Base-by-base conservation (phyloP, 495 filamentous ascomycete species). In the Lophiotrema nucula region DNA sequence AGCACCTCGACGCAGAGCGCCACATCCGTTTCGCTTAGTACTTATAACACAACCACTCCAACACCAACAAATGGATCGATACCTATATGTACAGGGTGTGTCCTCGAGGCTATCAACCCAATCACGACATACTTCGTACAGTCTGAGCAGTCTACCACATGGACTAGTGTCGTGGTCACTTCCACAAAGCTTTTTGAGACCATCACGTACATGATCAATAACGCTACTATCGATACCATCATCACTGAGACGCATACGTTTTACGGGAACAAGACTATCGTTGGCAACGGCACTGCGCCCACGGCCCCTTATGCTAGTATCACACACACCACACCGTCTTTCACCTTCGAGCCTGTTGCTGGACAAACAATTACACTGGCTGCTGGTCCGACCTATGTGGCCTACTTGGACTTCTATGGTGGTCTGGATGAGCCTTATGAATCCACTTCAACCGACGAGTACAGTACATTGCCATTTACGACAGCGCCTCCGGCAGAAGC, bases 71-170 rank as follows among this genome's bases (percentile, higher is more conserved):
- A n/a, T n/a, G n/a, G n/a, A n/a, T n/a, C n/a, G n/a, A n/a, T n/a
- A n/a, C n/a, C n/a, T n/a, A n/a, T 25, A 41, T 65, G 62, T 38
- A 58, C 56, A 15, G 62, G 62, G 16, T 65, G 62, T 37, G 53
- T 61, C 3, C 53, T 65, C 1, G 56, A 60, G 28, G 62, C 62
- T 4, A 44, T 38, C 12, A 23, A 31, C 12, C 62, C 57, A 2
- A 37, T 37, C 26, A 65, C 62, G 3, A 41, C 47, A n/a, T 51
- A 12, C 27, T 53, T 27, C 41, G n/a, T 23, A 19, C 13, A 45
- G 19, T 41, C n/a, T 11, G 19, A 46, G n/a, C 1, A n/a, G 31
- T 37, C 27, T 25, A 35, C 8, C 31, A 26, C 31, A 25, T 62
- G 49, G 56, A 43, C 49, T 21, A 38, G 19, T 50, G 23, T 43